Evolutionary conservation across 495 filamentous ascomycete species (phyloP).

Genomic region (Astrothelium subdiscretum): DNA sequence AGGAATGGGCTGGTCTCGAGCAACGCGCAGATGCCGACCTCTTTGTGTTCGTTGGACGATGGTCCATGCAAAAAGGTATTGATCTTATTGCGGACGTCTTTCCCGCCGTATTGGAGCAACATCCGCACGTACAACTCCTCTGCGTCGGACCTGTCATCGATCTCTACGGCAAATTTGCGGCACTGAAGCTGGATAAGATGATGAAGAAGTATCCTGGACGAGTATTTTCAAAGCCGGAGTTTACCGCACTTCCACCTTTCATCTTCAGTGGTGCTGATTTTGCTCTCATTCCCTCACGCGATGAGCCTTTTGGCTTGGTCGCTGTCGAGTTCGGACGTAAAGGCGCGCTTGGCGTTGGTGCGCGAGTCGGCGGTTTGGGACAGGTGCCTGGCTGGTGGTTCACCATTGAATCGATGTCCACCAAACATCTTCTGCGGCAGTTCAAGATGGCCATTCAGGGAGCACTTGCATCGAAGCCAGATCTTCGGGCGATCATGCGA

Average conservation of each 20-base stretch:
- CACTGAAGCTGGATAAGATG: slow-evolving; percentile 57
- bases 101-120: slow-evolving; percentile 56
- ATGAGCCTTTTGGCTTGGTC: slow-evolving; percentile 73
- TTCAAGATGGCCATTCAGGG: slow-evolving; percentile 58
- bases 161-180: slow-evolving; percentile 68
- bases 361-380: slow-evolving; percentile 55
- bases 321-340: slow-evolving; percentile 73
- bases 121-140: slow-evolving; percentile 56
- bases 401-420: slow-evolving; percentile 57
- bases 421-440: slow-evolving; percentile 58
- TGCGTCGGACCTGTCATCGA: slow-evolving; percentile 66
- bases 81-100: slow-evolving; percentile 71
- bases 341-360: slow-evolving; percentile 64
- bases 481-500: slow-evolving; percentile 55
- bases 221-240: slow-evolving; percentile 67
- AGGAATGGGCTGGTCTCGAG: slow-evolving; percentile 64
- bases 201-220: slow-evolving; percentile 68
- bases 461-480: slow-evolving; percentile 49
- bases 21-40: slow-evolving; percentile 57
- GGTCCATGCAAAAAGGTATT: slow-evolving; percentile 70
- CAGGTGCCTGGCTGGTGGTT: slow-evolving; percentile 76
- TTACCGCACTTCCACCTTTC: slow-evolving; percentile 60
- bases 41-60: slow-evolving; percentile 68
- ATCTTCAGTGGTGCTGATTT: slow-evolving; percentile 74
- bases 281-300: slow-evolving; percentile 65